A percentile compares a stretch with the other conserved stretches of the same genome.
Evolutionary conservation across 495 filamentous ascomycete species (phyloP).

Genomic region (Penicillium canariense): DNA sequence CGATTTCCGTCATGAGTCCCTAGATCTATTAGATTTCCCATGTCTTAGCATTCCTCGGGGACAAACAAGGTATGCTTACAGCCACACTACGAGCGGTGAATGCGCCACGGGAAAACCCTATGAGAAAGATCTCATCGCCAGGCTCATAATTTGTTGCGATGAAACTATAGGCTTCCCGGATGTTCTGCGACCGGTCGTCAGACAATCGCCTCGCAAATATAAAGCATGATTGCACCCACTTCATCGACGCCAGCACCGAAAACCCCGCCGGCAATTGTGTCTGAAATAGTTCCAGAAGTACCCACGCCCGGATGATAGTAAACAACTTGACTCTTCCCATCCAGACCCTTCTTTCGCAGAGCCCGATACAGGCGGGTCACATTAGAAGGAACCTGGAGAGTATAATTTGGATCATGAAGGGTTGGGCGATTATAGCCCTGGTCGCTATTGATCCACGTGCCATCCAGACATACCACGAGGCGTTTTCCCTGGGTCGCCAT

Average conservation of each 20-base stretch:
- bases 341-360: slow-evolving; percentile 27
- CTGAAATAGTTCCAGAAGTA: slow-evolving; percentile 37
- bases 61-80: slow-evolving; percentile 1
- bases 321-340: slow-evolving; percentile 42
- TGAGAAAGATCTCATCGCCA: slow-evolving; percentile 66
- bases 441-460: slow-evolving; percentile 43
- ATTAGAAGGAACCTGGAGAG: slow-evolving; percentile 40
- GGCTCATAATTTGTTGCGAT: slow-evolving; percentile 63
- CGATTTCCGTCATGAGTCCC: slow-evolving; percentile 59
- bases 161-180: slow-evolving; percentile 66
- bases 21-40: slow-evolving; percentile 22
- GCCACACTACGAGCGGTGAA: slow-evolving; percentile 64
- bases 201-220: slow-evolving; percentile 4
- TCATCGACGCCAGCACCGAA: slow-evolving; percentile 49
- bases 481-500: slow-evolving; percentile 26
- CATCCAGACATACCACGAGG: slow-evolving; percentile 42
- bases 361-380: slow-evolving; percentile 43
- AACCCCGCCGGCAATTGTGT: slow-evolving; percentile 48
- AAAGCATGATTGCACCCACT: slow-evolving; percentile 20
- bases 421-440: slow-evolving; percentile 20
- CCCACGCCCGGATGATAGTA: slow-evolving; percentile 58
- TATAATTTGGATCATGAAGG: slow-evolving; percentile 18
- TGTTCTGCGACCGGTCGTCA: slow-evolving; percentile 41
- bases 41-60: background rate
- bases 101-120: slow-evolving; percentile 73